These are phyloP conservation scores for Aspergillus udagawae DNA, from an alignment of 2,329 filamentous ascomycete genomes.

Conservation along the genomic window DNA sequence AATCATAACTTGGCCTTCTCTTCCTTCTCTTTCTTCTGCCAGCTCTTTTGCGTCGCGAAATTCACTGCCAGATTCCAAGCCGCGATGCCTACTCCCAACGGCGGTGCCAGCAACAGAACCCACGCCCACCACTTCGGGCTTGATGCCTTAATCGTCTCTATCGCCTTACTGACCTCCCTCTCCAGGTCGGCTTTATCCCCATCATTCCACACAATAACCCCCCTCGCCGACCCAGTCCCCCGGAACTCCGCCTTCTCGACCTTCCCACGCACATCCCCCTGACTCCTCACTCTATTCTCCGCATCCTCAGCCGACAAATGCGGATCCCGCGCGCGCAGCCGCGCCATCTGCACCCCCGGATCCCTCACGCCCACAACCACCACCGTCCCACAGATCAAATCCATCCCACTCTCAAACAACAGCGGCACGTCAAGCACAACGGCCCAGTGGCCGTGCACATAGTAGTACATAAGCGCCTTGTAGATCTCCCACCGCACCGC, in stretches of 20 bases:
- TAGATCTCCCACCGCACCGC: conserved; percentile 83
- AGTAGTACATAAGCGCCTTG: conserved; percentile 65
- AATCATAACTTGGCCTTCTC: conserved; percentile 57
- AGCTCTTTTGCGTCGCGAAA: conserved; percentile 63
- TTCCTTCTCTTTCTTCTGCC: conserved; percentile 59
- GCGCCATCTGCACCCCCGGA: conserved; percentile 73
- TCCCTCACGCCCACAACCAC: conserved; percentile 83
- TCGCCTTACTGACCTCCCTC: conserved; percentile 61
- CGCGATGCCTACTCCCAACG: conserved; percentile 65
- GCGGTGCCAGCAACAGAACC: conserved; percentile 65
- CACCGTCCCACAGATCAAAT: conserved; percentile 78
- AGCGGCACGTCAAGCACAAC: conserved; percentile 90
- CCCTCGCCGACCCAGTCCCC: conserved; percentile 51
- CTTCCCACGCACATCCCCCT: conserved; percentile 82
- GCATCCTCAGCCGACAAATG: conserved; percentile 84
- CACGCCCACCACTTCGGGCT: conserved; percentile 86
- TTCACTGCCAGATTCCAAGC: conserved; percentile 72
- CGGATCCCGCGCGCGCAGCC: conserved; percentile 69
- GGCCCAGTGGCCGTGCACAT: conserved; percentile 75
- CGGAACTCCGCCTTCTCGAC: conserved; percentile 68
- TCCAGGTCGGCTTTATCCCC: conserved; percentile 66
- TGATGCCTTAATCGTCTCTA: conserved; percentile 56
- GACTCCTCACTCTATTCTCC: conserved; percentile 77
- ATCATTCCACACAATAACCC: conserved; percentile 91
- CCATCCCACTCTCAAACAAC: conserved; percentile 83